A percentile compares a stretch with the other conserved stretches of the same genome.
Evolutionary conservation across 306 rosid species (phyloP).

Genomic region (Vicia faba): DNA sequence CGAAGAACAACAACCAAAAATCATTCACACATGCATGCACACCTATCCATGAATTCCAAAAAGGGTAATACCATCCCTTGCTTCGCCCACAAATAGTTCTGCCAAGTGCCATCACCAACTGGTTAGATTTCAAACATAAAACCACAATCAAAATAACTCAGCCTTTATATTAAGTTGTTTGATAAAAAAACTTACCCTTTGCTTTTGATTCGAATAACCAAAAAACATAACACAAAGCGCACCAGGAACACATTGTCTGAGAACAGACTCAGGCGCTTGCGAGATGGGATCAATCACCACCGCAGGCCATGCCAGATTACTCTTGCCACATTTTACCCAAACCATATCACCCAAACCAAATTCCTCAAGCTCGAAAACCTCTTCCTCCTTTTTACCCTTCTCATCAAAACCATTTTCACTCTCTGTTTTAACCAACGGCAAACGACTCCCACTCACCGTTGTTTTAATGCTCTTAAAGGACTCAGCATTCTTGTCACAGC

Average conservation of each 20-base stretch:
- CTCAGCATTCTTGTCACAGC: conserved; percentile 25
- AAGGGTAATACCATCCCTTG: conserved; percentile 87
- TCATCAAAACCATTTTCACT: conserved; percentile 22
- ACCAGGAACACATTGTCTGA: conserved; percentile 63
- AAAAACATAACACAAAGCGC: conserved; percentile 88
- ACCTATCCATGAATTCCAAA: conserved; percentile 84
- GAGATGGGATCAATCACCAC: conserved; percentile 75
- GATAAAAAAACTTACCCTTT: conserved; percentile 52
- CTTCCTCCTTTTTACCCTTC: conserved; percentile 48
- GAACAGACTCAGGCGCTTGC: conserved; percentile 78
- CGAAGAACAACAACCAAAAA: neutral
- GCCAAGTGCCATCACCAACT: conserved; percentile 43
- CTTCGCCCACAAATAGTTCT: conserved; percentile 94
- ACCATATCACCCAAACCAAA: conserved; percentile 80
- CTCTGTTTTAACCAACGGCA: conserved; percentile 29
- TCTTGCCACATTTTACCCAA: conserved; percentile 89
- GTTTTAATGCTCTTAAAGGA: conserved; percentile 34
- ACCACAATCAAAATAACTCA: neutral
- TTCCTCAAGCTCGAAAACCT: conserved; percentile 54
- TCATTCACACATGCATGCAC: conserved; percentile 26
- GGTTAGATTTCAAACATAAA: conserved; percentile 34
- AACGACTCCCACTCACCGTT: conserved; percentile 24
- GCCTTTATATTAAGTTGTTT: neutral
- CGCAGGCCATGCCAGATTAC: conserved; percentile 86
- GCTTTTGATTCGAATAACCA: conserved; percentile 84